Base-by-base conservation (phyloP, 805 yeast genomes). In the Candida palmyrensis region DNA sequence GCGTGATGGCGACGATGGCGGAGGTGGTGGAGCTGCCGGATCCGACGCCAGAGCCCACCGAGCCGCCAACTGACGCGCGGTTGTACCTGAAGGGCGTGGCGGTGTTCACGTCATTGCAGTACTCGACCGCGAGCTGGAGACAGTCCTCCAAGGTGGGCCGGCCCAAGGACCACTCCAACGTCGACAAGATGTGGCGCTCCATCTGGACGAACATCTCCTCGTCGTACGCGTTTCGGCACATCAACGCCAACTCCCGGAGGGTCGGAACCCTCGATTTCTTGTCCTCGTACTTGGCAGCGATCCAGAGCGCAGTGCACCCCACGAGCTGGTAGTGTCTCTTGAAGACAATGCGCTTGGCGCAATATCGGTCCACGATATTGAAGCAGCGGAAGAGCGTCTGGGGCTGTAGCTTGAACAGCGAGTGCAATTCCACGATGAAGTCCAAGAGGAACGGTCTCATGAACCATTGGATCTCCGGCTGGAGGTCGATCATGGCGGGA, bases 171-270 rank as follows among this genome's bases (percentile, higher is more conserved):
- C 73, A 66, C 37, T 65, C 71, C 48, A 88, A 70, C 4, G 83
- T 83, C 42, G 72, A 68, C 51, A 80, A 65, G 37, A 81, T 77
- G 49, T 83, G 90, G 45, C 75, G 64, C 56, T 83, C 94, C 72
- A 66, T 66, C 45, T 66, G 72, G 18, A 65, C 53, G 38, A 66
- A 66, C 73, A 68, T 68, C 39, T 67, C 72, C 41, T 67, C 73
- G 37, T 75, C 80, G 45, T 74, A 75, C 12, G 77, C 78, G 45
- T 68, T 70, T 29, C 79, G 63, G 42, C 79, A 75, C 79, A 75
- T 73, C 36, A 68, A 53, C 8, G 72, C 57, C 41, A 75, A 55
- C 44, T 75, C 81, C 30, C 66, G 59, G 31, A 75, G 57, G 3
- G 77, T 72, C 16, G 81, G 81, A 4, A 75, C 77, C 35, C 80